These are phyloP conservation scores for Arthrobotrys sinensis DNA, from an alignment of 2,329 filamentous ascomycete genomes.

Conservation along the genomic window DNA sequence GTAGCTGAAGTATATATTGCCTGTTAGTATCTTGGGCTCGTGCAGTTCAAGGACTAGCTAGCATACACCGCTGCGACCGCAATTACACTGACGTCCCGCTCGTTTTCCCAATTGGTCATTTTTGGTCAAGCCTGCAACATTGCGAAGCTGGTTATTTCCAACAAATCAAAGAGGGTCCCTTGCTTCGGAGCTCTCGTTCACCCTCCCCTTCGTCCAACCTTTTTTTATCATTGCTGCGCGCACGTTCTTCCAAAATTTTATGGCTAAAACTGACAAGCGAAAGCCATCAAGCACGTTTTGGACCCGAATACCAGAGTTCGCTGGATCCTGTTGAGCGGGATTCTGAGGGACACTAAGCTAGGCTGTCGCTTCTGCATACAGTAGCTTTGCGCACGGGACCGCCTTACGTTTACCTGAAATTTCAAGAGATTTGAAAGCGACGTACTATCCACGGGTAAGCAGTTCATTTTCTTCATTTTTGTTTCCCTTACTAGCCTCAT, in stretches of 20 bases:
- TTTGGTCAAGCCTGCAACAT: constrained; percentile 12
- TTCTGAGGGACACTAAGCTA: constrained; percentile 15
- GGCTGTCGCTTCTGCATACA: constrained; percentile 35
- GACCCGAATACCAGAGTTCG: constrained; percentile 39
- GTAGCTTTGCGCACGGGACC: constrained; percentile 48
- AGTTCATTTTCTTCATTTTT: constrained; percentile 8
- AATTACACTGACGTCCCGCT: constrained; percentile 7
- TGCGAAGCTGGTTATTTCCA: constrained; percentile 28
- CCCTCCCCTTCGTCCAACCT: neutral
- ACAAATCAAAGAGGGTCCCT: constrained; percentile 37
- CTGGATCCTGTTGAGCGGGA: constrained; percentile 52
- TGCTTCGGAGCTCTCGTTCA: constrained; percentile 30
- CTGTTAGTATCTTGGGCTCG: constrained; percentile 25
- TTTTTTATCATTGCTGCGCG: constrained; percentile 1
- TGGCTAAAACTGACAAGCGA: constrained; percentile 49
- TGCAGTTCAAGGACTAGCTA: constrained; percentile 26
- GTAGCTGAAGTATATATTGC: constrained; percentile 32
- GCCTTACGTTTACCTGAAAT: constrained; percentile 30
- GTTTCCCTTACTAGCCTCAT: constrained; percentile 12
- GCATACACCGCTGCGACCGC: constrained; percentile 28
- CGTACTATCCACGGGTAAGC: neutral
- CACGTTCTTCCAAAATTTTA: constrained; percentile 29
- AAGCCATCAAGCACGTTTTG: constrained; percentile 53
- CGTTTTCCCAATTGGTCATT: constrained; percentile 2
- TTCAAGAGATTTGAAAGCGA: constrained; percentile 29